A percentile compares a stretch with the other conserved stretches of the same genome.
Conservation (phyloP, 2,329 filamentous ascomycete genomes). For the Colletotrichum sp. region DNA sequence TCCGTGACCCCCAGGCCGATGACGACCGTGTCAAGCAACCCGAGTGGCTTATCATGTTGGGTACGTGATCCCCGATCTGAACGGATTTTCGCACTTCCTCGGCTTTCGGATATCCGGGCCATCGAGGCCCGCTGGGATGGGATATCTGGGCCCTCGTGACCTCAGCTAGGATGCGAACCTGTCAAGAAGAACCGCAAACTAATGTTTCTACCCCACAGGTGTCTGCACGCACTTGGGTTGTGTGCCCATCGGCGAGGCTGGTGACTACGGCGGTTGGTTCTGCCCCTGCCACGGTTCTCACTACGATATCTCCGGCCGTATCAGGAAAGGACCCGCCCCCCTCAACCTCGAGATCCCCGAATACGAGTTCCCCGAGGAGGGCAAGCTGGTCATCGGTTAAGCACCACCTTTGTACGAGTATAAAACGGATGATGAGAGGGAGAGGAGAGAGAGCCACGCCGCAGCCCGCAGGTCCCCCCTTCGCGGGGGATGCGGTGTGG, state of each 20-base stretch:
- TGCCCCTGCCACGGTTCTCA: constrained; percentile 99
- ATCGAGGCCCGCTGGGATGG: not conserved
- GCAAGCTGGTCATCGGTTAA: constrained; percentile 92
- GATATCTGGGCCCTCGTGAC: not conserved
- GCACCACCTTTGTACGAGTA: constrained; percentile 25
- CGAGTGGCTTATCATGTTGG: constrained; percentile 99
- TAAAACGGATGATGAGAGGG: not conserved
- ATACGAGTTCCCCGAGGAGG: constrained; percentile 93
- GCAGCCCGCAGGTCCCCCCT: not conserved
- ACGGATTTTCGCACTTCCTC: not conserved
- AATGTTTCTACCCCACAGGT: constrained; percentile 54
- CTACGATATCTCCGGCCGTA: constrained; percentile 99
- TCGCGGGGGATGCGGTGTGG: not conserved
- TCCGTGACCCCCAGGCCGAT: constrained; percentile 92
- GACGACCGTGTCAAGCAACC: constrained; percentile 95
- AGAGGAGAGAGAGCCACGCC: not conserved
- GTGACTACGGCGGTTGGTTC: constrained; percentile 99
- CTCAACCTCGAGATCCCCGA: constrained; percentile 94
- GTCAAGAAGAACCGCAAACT: constrained; percentile 22
- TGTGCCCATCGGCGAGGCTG: constrained; percentile 98
- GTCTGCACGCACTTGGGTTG: constrained; percentile 99
- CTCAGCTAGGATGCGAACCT: not conserved
- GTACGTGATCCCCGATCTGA: constrained; percentile 52
- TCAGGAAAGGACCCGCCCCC: constrained; percentile 95
- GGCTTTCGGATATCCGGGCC: not conserved